Conservation (phyloP, 2,329 filamentous ascomycete species). For the Huntiella savannae region DNA sequence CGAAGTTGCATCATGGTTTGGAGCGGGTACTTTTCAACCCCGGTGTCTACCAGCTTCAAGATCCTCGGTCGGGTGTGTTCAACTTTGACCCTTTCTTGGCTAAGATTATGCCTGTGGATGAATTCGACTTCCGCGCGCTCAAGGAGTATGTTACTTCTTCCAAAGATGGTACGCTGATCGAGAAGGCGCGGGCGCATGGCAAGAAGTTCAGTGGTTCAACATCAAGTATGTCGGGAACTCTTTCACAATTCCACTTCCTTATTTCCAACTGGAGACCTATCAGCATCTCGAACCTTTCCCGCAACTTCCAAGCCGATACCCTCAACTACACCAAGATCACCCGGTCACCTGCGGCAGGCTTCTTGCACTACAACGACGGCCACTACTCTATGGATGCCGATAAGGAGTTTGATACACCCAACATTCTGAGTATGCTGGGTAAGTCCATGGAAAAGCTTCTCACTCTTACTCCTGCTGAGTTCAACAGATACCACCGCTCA, state of each 20-base stretch:
- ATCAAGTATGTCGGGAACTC: conserved; percentile 79
- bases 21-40: conserved; percentile 90
- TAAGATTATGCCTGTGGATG: conserved; percentile 75
- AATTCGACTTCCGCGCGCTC: conserved; percentile 81
- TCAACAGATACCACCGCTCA: conserved; percentile 60
- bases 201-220: conserved; percentile 88
- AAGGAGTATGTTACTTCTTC: conserved; percentile 85
- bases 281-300: conserved; percentile 47
- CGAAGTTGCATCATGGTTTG: conserved; percentile 51
- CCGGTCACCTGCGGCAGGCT: conserved; percentile 58
- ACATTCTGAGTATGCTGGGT: conserved; percentile 75
- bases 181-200: conserved; percentile 42
- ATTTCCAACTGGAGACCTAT: conserved; percentile 67
- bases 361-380: conserved; percentile 65
- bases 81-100: conserved; percentile 95
- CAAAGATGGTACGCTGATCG: conserved; percentile 52
- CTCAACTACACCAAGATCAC: conserved; percentile 52
- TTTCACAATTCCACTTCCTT: conserved; percentile 84
- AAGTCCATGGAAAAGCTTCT: conserved; percentile 94
- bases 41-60: conserved; percentile 80
- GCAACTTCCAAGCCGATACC: conserved; percentile 42
- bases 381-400: conserved; percentile 90
- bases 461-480: conserved; percentile 64
- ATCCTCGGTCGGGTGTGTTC: conserved; percentile 69
- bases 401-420: conserved; percentile 73